phyloP scores from a whole-genome alignment of 352 stramenopile species.

The Phytopythium vexans region DNA sequence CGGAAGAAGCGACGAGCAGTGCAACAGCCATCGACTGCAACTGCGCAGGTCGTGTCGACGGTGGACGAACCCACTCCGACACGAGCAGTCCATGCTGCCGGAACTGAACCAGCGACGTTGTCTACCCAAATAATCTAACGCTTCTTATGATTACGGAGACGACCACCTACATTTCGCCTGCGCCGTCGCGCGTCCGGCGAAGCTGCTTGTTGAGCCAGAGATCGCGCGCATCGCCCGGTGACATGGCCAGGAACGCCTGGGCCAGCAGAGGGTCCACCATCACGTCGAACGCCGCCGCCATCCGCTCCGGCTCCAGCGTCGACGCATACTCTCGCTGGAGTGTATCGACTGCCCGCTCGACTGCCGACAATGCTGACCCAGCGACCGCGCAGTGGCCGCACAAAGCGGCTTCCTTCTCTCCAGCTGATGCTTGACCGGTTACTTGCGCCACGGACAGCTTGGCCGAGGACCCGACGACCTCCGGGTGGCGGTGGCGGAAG shows the following conservation, averaged over 20 bases:
- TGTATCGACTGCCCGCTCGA: neutral
- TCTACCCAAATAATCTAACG: neutral
- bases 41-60: no score
- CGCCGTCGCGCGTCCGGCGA: neutral
- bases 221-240: neutral
- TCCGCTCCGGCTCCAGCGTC: conserved; percentile 1
- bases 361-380: neutral
- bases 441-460: conserved; percentile 8
- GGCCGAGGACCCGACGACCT: conserved; percentile 10
- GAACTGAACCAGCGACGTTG: no score
- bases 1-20: neutral
- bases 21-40: neutral
- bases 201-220: conserved; percentile 3
- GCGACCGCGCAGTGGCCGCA: neutral
- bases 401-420: neutral
- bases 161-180: neutral
- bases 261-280: neutral
- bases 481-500: conserved; percentile 12
- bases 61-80: no score
- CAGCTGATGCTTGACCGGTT: no score
- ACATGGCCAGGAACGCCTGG: neutral
- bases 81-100: no score
- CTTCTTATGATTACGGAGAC: neutral
- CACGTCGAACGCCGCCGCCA: conserved; percentile 1
- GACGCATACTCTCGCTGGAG: neutral